Evolutionary conservation across 2,329 filamentous ascomycete species (phyloP).

Genomic region (Colletotrichum tanaceti): DNA sequence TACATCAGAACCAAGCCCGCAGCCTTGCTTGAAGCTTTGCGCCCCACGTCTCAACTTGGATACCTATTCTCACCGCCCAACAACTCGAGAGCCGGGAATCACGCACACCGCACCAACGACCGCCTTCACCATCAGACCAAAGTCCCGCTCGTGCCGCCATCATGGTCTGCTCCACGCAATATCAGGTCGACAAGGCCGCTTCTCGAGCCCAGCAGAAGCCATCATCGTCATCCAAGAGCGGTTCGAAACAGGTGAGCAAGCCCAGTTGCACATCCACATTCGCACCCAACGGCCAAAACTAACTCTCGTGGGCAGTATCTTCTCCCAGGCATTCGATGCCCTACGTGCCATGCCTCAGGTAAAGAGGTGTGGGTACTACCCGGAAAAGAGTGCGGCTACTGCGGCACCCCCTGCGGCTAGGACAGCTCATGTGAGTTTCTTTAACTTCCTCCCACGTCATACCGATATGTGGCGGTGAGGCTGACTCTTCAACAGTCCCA

Average conservation of each 20-base stretch:
- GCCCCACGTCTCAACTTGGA: not conserved
- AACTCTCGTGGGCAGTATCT: slow-evolving; percentile 44
- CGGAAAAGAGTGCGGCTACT: slow-evolving; percentile 62
- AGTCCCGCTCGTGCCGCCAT: slow-evolving; percentile 1
- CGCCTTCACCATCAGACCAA: not conserved
- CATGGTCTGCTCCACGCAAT: slow-evolving; percentile 35
- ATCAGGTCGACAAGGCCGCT: slow-evolving; percentile 34
- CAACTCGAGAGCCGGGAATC: not conserved
- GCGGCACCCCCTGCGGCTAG: slow-evolving; percentile 58
- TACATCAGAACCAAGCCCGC: slow-evolving; percentile 12
- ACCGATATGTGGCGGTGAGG: slow-evolving; percentile 28
- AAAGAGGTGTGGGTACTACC: slow-evolving; percentile 68
- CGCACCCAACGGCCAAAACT: slow-evolving; percentile 12
- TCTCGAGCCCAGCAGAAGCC: slow-evolving; percentile 32
- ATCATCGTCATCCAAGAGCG: slow-evolving; percentile 28
- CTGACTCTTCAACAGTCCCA: slow-evolving; percentile 24
- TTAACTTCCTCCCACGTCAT: slow-evolving; percentile 14
- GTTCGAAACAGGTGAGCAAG: slow-evolving; percentile 33
- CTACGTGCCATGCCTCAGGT: slow-evolving; percentile 61
- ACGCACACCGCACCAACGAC: not conserved
- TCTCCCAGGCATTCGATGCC: slow-evolving; percentile 64
- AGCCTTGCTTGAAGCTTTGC: too few relatives aligned
- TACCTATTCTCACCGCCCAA: not conserved
- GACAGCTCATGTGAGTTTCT: slow-evolving; percentile 34
- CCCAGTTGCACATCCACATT: slow-evolving; percentile 13